Evolutionary conservation across 2,329 filamentous ascomycete species (phyloP), one percentile per base, ranked within the genome.

Genomic region (Stenocarpella maydis): DNA sequence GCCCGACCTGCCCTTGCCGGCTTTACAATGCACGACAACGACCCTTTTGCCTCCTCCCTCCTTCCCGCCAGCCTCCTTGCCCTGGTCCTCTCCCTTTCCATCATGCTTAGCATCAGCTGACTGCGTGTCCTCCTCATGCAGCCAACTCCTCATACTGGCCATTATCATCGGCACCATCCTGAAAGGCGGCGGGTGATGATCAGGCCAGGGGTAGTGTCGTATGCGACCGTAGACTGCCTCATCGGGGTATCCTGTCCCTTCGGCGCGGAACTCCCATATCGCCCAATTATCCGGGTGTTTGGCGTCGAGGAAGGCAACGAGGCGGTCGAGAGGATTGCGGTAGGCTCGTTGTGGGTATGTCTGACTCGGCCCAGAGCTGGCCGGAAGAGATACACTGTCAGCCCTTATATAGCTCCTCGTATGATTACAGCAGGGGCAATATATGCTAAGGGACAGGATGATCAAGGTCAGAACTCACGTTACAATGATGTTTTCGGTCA

Each of bases 181-280:
- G 76, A 99, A 99, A 0, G 96, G 96, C 65, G 96, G 96, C 4
- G 96, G 96, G 78, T 99, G 96, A 78, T 99, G 96, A 78, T 99
- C 96, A 0, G 96, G 96, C 90, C 93, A 99, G 0, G 96, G 96
- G 76, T 95, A 98, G 81, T 99, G 96, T 72, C 91, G 88, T 72
- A 98, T 91, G 3, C 95, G 87, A 41, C 89, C 87, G 78, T 97
- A 94, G 1, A 99, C 95, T 69, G 95, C 92, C 21, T 90, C 88
- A 77, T 99, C 96, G 0, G 94, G 94, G 76, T 99, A 99, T 1
- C 96, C 96, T 0, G 96, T 98, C 6, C 96, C 96, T 79, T 99
- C 96, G 43, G 94, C 96, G 54, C 96, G 91, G 75, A 99, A 99
- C 81, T 99, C 96, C 94, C 95, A 99, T 76, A 99, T 97, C 3